A percentile compares a stretch with the other conserved stretches of the same genome.
phyloP scores from a whole-genome alignment of 164 flowering plant genomes.

The Vitis labrusca region DNA sequence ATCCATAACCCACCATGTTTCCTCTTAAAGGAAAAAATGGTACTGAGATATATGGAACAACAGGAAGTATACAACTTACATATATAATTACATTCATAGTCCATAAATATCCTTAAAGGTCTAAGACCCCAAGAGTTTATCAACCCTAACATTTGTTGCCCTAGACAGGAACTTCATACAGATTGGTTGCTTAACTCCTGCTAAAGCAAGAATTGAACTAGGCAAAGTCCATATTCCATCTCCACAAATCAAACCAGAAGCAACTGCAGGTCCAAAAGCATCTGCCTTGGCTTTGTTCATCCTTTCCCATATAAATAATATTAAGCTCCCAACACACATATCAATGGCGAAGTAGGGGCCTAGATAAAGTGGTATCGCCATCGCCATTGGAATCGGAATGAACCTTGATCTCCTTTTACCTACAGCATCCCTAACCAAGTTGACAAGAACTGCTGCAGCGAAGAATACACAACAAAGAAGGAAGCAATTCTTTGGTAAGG shows the following conservation, averaged over 20 bases:
- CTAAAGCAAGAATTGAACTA: slow-evolving; percentile 15
- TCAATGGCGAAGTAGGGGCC: slow-evolving; percentile 12
- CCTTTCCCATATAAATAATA: slow-evolving; percentile 10
- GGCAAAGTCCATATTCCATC: slow-evolving; percentile 16
- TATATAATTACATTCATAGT: too few species aligned
- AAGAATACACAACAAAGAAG: slow-evolving; percentile 41
- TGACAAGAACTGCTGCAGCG: slow-evolving; percentile 3
- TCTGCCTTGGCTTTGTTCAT: slow-evolving; percentile 10
- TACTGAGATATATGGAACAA: too few species aligned
- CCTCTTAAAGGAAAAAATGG: too few species aligned
- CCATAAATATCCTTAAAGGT: not conserved
- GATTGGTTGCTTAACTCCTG: slow-evolving; percentile 12
- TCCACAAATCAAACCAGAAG: slow-evolving; percentile 16
- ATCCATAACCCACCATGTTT: too few species aligned
- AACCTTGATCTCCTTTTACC: not conserved
- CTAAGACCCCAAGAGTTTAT: not conserved
- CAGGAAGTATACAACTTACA: too few species aligned
- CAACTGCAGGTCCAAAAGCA: slow-evolving; percentile 14
- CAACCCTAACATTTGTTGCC: slow-evolving; percentile 3
- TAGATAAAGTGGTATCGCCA: slow-evolving; percentile 10
- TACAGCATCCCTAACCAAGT: not conserved
- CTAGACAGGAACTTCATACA: slow-evolving; percentile 17
- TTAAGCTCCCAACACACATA: slow-evolving; percentile 13
- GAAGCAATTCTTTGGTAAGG: slow-evolving; percentile 47
- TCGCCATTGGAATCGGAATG: slow-evolving; percentile 10